Conservation (phyloP, 352 stramenopile species). For the Pythium brachiatum region DNA sequence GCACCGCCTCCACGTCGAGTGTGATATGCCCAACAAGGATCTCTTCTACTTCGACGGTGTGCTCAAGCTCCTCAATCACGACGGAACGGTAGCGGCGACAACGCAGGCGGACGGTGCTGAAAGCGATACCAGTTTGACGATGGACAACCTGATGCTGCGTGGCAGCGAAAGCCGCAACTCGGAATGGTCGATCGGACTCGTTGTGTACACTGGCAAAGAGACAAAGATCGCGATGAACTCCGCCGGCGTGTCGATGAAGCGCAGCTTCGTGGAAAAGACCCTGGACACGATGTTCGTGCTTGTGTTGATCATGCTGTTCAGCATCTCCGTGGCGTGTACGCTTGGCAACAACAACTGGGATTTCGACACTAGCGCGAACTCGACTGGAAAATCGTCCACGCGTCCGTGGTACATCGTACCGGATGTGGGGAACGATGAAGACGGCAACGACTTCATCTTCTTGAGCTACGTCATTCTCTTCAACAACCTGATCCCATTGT, state of each 20-base stretch:
- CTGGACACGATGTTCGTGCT: constrained; percentile 88
- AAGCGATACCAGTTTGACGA: constrained; percentile 65
- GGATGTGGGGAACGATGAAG: constrained; percentile 13
- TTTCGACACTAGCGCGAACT: constrained; percentile 34
- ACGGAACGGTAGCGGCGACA: constrained; percentile 3
- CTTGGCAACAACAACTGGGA: constrained; percentile 86
- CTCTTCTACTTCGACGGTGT: constrained; percentile 86
- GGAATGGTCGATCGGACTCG: constrained; percentile 82
- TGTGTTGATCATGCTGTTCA: constrained; percentile 82
- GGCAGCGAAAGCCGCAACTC: constrained; percentile 83
- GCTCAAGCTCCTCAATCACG: constrained; percentile 36
- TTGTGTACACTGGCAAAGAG: constrained; percentile 82
- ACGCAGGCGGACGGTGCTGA: constrained; percentile 18
- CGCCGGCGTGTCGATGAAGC: constrained; percentile 72
- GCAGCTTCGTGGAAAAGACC: constrained; percentile 85
- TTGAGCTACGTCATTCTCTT: constrained; percentile 89
- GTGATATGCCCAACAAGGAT: constrained; percentile 81
- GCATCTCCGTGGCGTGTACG: constrained; percentile 81
- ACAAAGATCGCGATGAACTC: constrained; percentile 89
- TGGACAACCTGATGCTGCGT: constrained; percentile 86
- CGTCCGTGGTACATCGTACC: constrained; percentile 67
- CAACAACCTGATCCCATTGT: constrained; percentile 87
- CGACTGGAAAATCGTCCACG: constrained; percentile 24
- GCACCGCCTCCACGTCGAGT: constrained; percentile 67
- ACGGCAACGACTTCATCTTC: constrained; percentile 84